Base-by-base conservation (phyloP, 1,139 yeast species). In the Blastobotrys persicus region DNA sequence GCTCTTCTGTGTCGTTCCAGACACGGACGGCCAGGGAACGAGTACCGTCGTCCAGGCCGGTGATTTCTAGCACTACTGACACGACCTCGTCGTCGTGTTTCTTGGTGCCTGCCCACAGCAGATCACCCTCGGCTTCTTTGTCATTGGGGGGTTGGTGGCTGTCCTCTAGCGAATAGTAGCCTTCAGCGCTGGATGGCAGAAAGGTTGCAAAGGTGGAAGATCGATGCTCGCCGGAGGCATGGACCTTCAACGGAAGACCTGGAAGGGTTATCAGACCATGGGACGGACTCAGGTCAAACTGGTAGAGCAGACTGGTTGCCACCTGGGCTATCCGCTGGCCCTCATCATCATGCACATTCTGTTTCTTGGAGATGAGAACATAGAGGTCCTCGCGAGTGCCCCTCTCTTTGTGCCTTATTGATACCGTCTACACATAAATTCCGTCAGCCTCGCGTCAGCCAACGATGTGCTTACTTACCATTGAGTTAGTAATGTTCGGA, bases 141-240 rank as follows among this genome's bases (percentile, higher is more conserved):
- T 31, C 45, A 28, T 32, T 38, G 31, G 26, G 31, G 2, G 11
- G 35, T 7, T 18, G 32, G 11, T 16, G 17, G 13, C 9, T n/a
- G n/a, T n/a, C n/a, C n/a, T n/a, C n/a, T n/a, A 26, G 31, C n/a
- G 34, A 13, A 31, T 28, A 51, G 38, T 57, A 49, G 12, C 58
- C 60, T 13, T 49, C 50, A 12, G 53, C 20, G 17, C 39, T 45
- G 11, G 42, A 37, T 11, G 60, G 60, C 16, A 57, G 26, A 31
- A 57, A 54, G 5, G 59, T 54, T 2, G 59, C 61, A 46, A 50
- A 57, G 1, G 60, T 52, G 6, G 57, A 49, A 41, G 49, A 28
- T 39, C 44, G 45, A 18, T 47, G 48, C 14, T 46, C 45, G 13
- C 42, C 39, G 3, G 31, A 16, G 2, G 61, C 61, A 33, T 55